Conservation (phyloP, 805 yeast genomes). For the Lachancea meyersii region DNA sequence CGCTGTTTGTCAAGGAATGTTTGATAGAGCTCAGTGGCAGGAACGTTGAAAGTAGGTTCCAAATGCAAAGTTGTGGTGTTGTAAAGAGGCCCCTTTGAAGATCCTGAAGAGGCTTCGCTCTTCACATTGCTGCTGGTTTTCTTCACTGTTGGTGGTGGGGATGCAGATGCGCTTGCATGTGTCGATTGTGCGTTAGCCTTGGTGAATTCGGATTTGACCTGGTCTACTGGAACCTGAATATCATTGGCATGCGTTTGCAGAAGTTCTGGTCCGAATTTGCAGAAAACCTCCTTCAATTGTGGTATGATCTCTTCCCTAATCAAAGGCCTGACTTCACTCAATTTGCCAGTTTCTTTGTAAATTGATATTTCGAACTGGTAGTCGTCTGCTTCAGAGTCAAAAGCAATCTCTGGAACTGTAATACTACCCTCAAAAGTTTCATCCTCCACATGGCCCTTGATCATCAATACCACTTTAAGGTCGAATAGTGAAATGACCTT, state of each 20-base stretch:
- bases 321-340: constrained; percentile 42
- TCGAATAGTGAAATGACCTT: constrained; percentile 91
- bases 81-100: constrained; percentile 47
- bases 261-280: constrained; percentile 70
- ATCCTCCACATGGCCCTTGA: constrained; percentile 41
- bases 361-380: constrained; percentile 76
- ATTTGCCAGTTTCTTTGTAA: constrained; percentile 48
- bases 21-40: constrained; percentile 77
- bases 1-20: constrained; percentile 73
- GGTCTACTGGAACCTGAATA: constrained; percentile 73
- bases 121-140: constrained; percentile 7
- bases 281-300: constrained; percentile 52
- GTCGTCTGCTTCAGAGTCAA: constrained; percentile 81
- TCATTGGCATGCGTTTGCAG: constrained; percentile 72
- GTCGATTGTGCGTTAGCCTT: constrained; percentile 39
- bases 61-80: constrained; percentile 76
- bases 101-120: constrained; percentile 1
- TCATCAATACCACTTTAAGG: constrained; percentile 56
- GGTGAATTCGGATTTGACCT: constrained; percentile 53
- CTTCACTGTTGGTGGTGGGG: constrained; percentile 6
- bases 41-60: constrained; percentile 75
- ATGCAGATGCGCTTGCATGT: constrained; percentile 3
- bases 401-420: constrained; percentile 85
- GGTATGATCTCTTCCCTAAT: constrained; percentile 62
- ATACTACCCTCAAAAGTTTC: constrained; percentile 61